Percentiles rank a stretch among this genome's conserved stretches.
These are phyloP conservation scores for Kentomonas sorsogonicus DNA, from an alignment of 208 protist genomes.

Conservation along the genomic window DNA sequence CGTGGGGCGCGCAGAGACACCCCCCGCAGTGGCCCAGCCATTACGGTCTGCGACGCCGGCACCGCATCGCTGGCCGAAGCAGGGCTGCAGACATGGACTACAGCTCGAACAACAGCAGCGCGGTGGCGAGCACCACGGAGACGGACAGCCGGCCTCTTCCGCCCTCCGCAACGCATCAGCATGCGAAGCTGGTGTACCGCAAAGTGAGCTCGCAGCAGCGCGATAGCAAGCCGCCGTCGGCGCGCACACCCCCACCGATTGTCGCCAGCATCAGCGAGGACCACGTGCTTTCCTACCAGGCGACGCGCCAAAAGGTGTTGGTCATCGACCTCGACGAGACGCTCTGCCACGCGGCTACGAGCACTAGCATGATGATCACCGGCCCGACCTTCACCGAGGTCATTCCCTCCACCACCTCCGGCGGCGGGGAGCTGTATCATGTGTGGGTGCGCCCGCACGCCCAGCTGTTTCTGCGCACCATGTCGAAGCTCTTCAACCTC, in stretches of 20 bases:
- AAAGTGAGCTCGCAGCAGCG: constrained; percentile 60
- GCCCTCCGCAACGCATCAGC: constrained; percentile 14
- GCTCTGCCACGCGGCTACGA: constrained; percentile 81
- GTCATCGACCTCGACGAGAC: constrained; percentile 88
- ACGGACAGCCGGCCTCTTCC: neutral
- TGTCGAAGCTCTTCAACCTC: constrained; percentile 75
- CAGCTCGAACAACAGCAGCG: constrained; percentile 81
- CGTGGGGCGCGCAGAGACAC: constrained; percentile 56
- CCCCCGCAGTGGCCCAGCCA: constrained; percentile 81
- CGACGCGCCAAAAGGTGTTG: constrained; percentile 85
- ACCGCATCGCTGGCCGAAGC: neutral
- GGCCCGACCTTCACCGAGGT: constrained; percentile 86
- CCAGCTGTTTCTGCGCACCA: constrained; percentile 60
- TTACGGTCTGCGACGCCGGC: constrained; percentile 18
- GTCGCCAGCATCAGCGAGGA: constrained; percentile 77
- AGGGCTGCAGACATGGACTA: constrained; percentile 26
- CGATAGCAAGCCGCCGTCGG: constrained; percentile 37
- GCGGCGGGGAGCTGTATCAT: constrained; percentile 79
- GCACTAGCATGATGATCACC: constrained; percentile 40
- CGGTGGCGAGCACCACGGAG: constrained; percentile 27
- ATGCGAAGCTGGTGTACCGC: constrained; percentile 77
- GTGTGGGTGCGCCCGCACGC: constrained; percentile 80
- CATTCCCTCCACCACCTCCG: constrained; percentile 70
- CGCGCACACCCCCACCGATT: constrained; percentile 27
- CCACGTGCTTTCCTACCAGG: constrained; percentile 83